Evolutionary conservation across 2,329 filamentous ascomycete genomes (phyloP).

Genomic region (Diaporthe citri): DNA sequence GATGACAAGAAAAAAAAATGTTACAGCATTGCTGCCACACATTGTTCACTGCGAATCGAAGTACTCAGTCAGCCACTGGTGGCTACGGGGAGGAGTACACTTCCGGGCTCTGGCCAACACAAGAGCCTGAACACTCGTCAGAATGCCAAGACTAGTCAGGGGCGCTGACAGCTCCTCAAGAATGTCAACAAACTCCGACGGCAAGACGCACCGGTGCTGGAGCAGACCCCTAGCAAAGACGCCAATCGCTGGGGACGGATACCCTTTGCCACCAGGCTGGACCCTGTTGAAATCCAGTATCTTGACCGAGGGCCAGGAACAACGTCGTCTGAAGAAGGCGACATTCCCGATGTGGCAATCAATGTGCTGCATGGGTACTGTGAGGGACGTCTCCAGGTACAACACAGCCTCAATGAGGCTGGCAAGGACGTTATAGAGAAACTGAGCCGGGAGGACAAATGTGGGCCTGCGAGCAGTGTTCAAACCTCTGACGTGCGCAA

Average conservation of each 20-base stretch:
- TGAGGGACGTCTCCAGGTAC: background rate
- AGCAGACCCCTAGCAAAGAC: background rate
- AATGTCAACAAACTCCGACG: background rate
- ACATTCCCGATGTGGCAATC: slow-evolving; percentile 1
- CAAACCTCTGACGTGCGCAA: background rate
- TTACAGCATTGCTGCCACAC: background rate
- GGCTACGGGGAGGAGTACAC: background rate
- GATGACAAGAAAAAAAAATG: background rate
- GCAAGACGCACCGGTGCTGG: background rate
- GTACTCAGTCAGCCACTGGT: background rate
- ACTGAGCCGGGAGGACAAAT: background rate
- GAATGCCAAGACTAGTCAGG: background rate
- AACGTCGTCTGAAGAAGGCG: background rate
- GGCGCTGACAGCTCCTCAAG: background rate
- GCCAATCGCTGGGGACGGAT: background rate
- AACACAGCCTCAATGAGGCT: background rate
- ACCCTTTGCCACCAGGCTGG: background rate
- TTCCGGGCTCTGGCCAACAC: background rate
- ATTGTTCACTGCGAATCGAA: background rate
- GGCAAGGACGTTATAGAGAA: background rate
- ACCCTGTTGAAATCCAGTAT: background rate
- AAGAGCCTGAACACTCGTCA: background rate
- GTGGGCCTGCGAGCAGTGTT: background rate
- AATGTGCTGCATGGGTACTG: background rate
- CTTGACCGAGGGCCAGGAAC: background rate